Conservation (phyloP, 805 yeast species). For the Candida methanosorbosa region DNA sequence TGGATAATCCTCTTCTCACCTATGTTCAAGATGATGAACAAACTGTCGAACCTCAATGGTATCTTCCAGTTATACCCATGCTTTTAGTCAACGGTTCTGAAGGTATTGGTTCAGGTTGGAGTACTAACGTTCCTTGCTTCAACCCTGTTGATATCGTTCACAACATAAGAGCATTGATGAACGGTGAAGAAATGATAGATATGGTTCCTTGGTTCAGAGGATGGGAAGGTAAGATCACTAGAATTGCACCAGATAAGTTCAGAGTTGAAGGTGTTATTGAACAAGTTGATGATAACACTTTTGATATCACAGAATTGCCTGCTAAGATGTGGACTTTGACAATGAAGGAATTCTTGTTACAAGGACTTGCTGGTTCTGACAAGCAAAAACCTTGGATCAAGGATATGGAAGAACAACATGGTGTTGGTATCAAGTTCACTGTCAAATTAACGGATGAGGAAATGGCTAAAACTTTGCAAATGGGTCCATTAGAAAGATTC, state of each 20-base stretch:
- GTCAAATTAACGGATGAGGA: constrained; percentile 69
- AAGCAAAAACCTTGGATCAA: constrained; percentile 79
- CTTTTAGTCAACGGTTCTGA: constrained; percentile 92
- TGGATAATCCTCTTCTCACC: constrained; percentile 68
- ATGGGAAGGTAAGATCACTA: constrained; percentile 81
- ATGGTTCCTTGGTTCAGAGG: constrained; percentile 94
- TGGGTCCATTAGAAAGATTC: constrained; percentile 81
- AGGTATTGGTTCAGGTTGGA: constrained; percentile 99
- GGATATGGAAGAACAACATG: constrained; percentile 93
- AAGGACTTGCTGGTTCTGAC: constrained; percentile 69
- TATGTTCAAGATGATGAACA: constrained; percentile 90
- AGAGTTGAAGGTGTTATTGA: constrained; percentile 75
- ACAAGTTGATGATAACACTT: constrained; percentile 66
- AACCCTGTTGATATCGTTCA: constrained; percentile 78
- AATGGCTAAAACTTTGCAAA: constrained; percentile 66
- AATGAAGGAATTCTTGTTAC: constrained; percentile 75
- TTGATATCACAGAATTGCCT: constrained; percentile 91
- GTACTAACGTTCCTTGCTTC: constrained; percentile 83
- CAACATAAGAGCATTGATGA: constrained; percentile 68
- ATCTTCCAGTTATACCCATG: constrained; percentile 90
- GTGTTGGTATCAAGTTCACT: constrained; percentile 68
- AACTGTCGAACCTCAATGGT: constrained; percentile 94
- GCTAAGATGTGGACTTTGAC: constrained; percentile 87
- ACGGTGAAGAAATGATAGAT: constrained; percentile 56
- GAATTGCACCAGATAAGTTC: constrained; percentile 56